Percentiles rank a stretch among this genome's conserved stretches.
Conservation (phyloP, 805 yeast species). For the Monosporozyma unispora region DNA sequence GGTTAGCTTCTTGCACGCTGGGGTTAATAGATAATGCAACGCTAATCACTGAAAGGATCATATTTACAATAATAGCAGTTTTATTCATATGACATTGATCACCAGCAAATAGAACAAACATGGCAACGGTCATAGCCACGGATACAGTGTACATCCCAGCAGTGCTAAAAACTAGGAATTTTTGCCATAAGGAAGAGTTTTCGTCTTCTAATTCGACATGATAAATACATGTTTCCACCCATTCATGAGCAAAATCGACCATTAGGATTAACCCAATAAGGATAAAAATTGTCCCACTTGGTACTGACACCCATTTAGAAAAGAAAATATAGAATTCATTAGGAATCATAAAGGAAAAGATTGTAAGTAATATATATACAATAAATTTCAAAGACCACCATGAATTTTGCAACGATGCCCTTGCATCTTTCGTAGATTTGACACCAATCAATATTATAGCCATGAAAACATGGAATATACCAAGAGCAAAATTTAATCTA, state of each 20-base stretch:
- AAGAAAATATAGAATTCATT: conserved; percentile 79
- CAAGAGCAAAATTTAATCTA: conserved; percentile 80
- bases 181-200: conserved; percentile 57
- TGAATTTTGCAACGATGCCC: conserved; percentile 83
- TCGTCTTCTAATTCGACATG: conserved; percentile 79
- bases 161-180: conserved; percentile 78
- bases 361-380: conserved; percentile 47
- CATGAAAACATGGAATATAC: conserved; percentile 62
- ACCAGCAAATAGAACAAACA: conserved; percentile 78
- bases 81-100: conserved; percentile 82
- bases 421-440: conserved; percentile 63
- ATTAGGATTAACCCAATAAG: conserved; percentile 82
- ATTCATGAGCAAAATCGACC: conserved; percentile 96
- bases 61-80: conserved; percentile 71
- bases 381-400: conserved; percentile 76
- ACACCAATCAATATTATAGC: conserved; percentile 66
- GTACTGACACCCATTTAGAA: conserved; percentile 83
- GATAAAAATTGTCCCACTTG: conserved; percentile 76
- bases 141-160: conserved; percentile 72
- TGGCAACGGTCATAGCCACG: conserved; percentile 60
- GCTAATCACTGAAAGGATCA: conserved; percentile 53
- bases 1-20: conserved; percentile 80
- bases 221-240: conserved; percentile 94
- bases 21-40: conserved; percentile 72
- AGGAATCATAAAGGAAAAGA: conserved; percentile 69